Conservation (phyloP, 768 basidiomycete genomes). For the Leccinum arenicola region DNA sequence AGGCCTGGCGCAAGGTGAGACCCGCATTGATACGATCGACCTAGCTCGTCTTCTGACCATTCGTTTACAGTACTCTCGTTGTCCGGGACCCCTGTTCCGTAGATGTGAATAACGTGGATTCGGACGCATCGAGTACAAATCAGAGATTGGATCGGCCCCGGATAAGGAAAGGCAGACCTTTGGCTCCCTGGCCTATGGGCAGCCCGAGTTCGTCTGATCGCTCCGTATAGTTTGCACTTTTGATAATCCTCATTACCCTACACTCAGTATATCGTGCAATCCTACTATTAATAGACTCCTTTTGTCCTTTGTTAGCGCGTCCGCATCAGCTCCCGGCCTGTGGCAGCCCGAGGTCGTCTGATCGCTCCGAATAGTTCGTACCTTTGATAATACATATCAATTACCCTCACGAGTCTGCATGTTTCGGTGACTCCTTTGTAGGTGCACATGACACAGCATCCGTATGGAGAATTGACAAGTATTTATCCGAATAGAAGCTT, state of each 20-base stretch:
- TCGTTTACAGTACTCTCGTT: neutral
- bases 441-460: no score
- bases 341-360: no score
- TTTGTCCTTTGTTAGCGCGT: neutral
- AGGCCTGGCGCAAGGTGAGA: constrained; percentile 15
- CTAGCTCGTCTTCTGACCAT: neutral
- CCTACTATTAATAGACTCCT: neutral
- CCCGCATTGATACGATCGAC: neutral
- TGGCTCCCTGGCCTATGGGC: constrained; percentile 16
- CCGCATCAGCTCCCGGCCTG: no score
- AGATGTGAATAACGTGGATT: constrained; percentile 17
- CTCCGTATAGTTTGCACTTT: neutral
- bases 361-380: no score
- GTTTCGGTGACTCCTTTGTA: no score
- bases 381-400: no score
- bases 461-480: no score
- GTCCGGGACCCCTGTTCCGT: constrained; percentile 9
- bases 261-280: neutral
- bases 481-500: no score
- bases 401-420: no score
- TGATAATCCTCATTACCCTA: neutral
- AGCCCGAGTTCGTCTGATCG: constrained; percentile 2
- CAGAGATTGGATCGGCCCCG: constrained; percentile 7
- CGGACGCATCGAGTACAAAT: constrained; percentile 16
- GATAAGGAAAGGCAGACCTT: neutral